Percentiles rank a stretch among this genome's conserved stretches.
These are phyloP conservation scores for Coniochaeta prunicola DNA, from an alignment of 2,329 filamentous ascomycete species.

Conservation along the genomic window DNA sequence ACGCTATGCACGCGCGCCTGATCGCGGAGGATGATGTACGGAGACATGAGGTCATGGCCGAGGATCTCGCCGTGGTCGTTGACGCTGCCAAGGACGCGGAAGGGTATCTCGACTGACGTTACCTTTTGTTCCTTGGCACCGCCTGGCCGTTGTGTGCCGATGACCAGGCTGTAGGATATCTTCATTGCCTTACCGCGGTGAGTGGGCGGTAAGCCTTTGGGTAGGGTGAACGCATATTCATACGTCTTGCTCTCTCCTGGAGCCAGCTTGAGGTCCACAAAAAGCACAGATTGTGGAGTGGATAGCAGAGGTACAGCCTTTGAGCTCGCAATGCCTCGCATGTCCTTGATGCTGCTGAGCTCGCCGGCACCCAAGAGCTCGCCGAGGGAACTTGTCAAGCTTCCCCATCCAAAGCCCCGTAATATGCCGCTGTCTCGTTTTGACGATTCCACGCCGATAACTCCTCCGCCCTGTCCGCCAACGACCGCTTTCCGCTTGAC, in stretches of 20 bases:
- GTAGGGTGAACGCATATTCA: conserved; percentile 79
- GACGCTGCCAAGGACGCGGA: conserved; percentile 87
- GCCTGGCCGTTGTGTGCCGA: conserved; percentile 83
- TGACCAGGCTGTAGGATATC: conserved; percentile 81
- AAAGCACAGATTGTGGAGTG: conserved; percentile 90
- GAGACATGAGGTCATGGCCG: conserved; percentile 89
- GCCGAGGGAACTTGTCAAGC: conserved; percentile 78
- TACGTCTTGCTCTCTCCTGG: conserved; percentile 86
- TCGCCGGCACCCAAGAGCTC: conserved; percentile 82
- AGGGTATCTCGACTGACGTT: conserved; percentile 85
- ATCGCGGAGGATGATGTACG: conserved; percentile 83
- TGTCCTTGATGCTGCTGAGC: conserved; percentile 89
- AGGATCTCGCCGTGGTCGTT: conserved; percentile 82
- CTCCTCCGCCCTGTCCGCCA: conserved; percentile 78
- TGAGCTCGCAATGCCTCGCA: conserved; percentile 79
- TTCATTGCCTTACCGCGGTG: conserved; percentile 92
- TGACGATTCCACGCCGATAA: conserved; percentile 68
- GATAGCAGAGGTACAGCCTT: conserved; percentile 87
- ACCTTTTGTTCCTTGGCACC: conserved; percentile 74
- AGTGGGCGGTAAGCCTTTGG: conserved; percentile 81
- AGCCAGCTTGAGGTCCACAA: conserved; percentile 81
- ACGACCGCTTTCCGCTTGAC: conserved; percentile 92
- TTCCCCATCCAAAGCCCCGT: conserved; percentile 79
- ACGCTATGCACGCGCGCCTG: conserved; percentile 60
- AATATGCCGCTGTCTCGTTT: conserved; percentile 76